These are phyloP conservation scores for Apiotrichum montevideense DNA, from an alignment of 1,284 basidiomycete genomes.

Conservation along the genomic window DNA sequence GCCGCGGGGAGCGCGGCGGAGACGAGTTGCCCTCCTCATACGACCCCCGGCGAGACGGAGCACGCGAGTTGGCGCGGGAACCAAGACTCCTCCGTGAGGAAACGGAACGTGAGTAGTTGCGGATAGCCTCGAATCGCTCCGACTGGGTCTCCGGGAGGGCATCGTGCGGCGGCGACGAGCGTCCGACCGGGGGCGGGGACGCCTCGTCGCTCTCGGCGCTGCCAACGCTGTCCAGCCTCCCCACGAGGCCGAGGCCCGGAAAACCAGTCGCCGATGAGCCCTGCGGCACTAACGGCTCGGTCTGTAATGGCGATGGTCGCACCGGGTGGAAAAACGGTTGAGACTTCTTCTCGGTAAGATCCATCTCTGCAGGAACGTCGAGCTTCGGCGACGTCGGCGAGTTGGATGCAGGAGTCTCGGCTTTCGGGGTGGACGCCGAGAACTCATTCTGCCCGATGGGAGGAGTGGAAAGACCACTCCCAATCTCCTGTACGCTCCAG, in stretches of 20 bases:
- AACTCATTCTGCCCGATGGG: background rate
- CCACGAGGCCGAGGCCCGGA: background rate
- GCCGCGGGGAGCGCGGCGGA: slow-evolving; percentile 35
- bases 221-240: background rate
- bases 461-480: slow-evolving; percentile 4
- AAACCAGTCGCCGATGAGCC: too few relatives aligned
- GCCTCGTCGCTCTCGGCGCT: background rate
- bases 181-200: background rate
- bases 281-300: slow-evolving; percentile 6
- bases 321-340: background rate
- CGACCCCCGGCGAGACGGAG: slow-evolving; percentile 12
- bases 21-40: slow-evolving; percentile 5
- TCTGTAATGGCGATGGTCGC: slow-evolving; percentile 28
- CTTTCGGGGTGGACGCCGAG: background rate
- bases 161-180: slow-evolving; percentile 6
- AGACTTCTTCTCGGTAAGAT: background rate
- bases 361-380: background rate
- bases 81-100: slow-evolving; percentile 8
- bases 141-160: slow-evolving; percentile 13
- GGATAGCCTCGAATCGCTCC: slow-evolving; percentile 30
- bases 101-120: slow-evolving; percentile 26
- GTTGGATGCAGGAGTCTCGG: background rate
- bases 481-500: slow-evolving; percentile 27
- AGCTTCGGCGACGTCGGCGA: background rate
- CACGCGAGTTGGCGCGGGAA: slow-evolving; percentile 4